These are phyloP conservation scores for Xylaria sp. DNA, from an alignment of 2,329 filamentous ascomycete species.

Conservation along the genomic window DNA sequence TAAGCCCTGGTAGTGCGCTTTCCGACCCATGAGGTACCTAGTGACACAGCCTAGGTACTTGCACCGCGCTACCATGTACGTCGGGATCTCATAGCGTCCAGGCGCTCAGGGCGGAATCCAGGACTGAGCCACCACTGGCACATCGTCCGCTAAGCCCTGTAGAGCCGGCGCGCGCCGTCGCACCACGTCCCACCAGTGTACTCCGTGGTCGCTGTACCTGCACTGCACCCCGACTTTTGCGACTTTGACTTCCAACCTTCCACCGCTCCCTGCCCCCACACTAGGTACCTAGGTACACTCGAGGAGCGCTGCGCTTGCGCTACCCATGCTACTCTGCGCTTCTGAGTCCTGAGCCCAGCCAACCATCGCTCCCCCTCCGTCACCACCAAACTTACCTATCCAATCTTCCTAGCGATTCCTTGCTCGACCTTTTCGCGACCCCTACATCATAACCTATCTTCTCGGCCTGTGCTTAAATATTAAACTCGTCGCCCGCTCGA, in stretches of 20 bases:
- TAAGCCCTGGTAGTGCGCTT: slow-evolving; percentile 9
- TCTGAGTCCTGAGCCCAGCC: not conserved
- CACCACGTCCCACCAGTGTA: slow-evolving; percentile 21
- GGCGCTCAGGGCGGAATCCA: not conserved
- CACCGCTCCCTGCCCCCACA: not conserved
- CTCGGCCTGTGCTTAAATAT: slow-evolving; percentile 24
- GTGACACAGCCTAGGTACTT: not conserved
- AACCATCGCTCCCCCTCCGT: slow-evolving; percentile 19
- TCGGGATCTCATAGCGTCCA: not conserved
- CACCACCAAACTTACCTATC: slow-evolving; percentile 25
- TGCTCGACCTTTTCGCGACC: slow-evolving; percentile 26
- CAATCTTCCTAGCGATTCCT: slow-evolving; percentile 24
- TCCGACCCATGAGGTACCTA: not conserved
- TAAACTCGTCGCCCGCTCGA: slow-evolving; percentile 11
- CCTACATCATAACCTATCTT: slow-evolving; percentile 24
- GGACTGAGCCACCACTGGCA: slow-evolving; percentile 13
- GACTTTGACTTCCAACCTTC: no score
- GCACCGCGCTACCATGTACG: not conserved
- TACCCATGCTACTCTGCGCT: no score
- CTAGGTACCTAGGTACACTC: not conserved
- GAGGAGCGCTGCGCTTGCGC: no score
- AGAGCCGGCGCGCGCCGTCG: slow-evolving; percentile 9
- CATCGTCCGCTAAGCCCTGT: slow-evolving; percentile 24
- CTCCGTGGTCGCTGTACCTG: slow-evolving; percentile 25
- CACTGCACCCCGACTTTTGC: slow-evolving; percentile 15